Evolutionary conservation across 1,284 basidiomycete genomes (phyloP).

Genomic region (Vanrija sp.): DNA sequence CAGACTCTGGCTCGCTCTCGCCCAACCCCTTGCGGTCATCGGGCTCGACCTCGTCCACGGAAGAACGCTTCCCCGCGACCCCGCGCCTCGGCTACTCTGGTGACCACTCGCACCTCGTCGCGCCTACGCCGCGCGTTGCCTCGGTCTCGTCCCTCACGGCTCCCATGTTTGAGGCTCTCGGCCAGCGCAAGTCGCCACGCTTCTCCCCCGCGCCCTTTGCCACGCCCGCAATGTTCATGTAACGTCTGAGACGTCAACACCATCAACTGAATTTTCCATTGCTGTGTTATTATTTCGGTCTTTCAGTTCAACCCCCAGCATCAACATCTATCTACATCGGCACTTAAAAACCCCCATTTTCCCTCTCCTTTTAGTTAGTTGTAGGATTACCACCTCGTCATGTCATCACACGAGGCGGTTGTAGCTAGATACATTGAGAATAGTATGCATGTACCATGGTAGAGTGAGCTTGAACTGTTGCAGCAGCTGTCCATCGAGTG

Average conservation of each 20-base stretch:
- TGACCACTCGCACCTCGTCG: background rate
- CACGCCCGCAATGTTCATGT: conserved; percentile 17
- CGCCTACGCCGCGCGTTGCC: conserved; percentile 8
- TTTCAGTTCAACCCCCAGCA: background rate
- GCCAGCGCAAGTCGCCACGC: conserved; percentile 7
- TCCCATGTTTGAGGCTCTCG: conserved; percentile 14
- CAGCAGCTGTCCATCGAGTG: no score
- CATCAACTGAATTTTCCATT: background rate
- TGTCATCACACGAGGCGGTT: no score
- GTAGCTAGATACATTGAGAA: no score
- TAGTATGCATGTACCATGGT: no score
- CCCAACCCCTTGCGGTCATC: conserved; percentile 31
- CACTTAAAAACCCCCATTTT: no score
- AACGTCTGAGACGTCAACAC: conserved; percentile 10
- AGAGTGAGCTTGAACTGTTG: no score
- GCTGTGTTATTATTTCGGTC: conserved; percentile 1
- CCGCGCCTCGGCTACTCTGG: conserved; percentile 22
- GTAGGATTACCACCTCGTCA: conserved; percentile 7
- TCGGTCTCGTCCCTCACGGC: conserved; percentile 14
- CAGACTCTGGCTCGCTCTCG: conserved; percentile 30
- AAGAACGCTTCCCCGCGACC: conserved; percentile 38
- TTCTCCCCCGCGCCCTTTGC: conserved; percentile 11
- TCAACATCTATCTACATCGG: no score
- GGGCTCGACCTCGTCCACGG: conserved; percentile 19
- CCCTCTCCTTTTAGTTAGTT: background rate